phyloP scores from a whole-genome alignment of 257 asterid species.

The Craterostigma plantagineum region DNA sequence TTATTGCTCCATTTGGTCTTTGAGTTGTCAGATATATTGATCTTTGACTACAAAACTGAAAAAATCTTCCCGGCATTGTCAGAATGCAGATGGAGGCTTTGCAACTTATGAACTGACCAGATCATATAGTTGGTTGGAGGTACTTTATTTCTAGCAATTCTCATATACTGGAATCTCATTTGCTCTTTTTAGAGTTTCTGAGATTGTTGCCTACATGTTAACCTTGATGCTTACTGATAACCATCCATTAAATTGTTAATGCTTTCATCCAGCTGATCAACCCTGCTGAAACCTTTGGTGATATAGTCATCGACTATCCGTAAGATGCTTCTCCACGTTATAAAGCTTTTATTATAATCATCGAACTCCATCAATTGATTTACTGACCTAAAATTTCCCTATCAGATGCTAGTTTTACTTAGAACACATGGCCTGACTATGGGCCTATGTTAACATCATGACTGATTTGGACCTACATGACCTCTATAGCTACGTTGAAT shows the following conservation, averaged over 20 bases:
- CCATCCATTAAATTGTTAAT: constrained; percentile 9
- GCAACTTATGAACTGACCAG: constrained; percentile 98
- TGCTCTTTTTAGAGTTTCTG: background rate
- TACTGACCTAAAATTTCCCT: constrained; percentile 4
- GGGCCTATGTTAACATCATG: background rate
- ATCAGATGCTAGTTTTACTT: background rate
- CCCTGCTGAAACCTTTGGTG: constrained; percentile 99
- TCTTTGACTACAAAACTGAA: constrained; percentile 9
- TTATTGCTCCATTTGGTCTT: no score
- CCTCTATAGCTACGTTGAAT: constrained; percentile 72
- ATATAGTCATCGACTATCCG: constrained; percentile 96
- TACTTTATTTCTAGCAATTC: constrained; percentile 14
- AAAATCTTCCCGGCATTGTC: constrained; percentile 17
- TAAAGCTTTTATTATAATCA: background rate
- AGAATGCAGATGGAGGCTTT: constrained; percentile 76
- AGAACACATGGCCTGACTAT: no score
- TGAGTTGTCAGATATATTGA: no score
- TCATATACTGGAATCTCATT: background rate
- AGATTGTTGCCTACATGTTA: background rate
- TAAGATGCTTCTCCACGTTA: constrained; percentile 32
- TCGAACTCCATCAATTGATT: background rate
- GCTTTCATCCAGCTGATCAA: constrained; percentile 55
- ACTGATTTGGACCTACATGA: constrained; percentile 6
- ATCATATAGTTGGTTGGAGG: constrained; percentile 99
- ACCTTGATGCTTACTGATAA: background rate